These are phyloP conservation scores for Tephrocybe sp. DNA, from an alignment of 768 basidiomycete genomes.

Conservation along the genomic window DNA sequence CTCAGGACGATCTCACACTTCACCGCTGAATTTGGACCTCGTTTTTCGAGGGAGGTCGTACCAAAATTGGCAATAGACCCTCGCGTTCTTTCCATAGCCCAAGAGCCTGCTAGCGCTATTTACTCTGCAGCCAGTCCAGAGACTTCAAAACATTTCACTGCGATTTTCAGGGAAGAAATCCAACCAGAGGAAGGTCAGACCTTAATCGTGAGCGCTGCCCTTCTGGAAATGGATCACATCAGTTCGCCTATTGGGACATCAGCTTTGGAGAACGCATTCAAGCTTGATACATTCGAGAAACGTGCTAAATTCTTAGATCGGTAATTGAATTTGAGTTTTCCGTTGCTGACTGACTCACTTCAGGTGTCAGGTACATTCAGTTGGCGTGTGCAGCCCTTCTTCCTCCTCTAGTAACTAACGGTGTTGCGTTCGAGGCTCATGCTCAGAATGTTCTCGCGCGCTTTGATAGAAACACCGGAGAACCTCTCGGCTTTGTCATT, in stretches of 20 bases:
- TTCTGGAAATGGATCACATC: slow-evolving; percentile 50
- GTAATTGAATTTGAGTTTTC: slow-evolving; percentile 24
- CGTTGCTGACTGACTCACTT: background rate
- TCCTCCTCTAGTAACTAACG: slow-evolving; percentile 50
- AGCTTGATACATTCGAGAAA: slow-evolving; percentile 45
- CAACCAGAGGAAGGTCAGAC: slow-evolving; percentile 36
- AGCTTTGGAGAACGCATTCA: slow-evolving; percentile 44
- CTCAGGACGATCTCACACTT: slow-evolving; percentile 59
- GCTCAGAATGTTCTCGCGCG: slow-evolving; percentile 55
- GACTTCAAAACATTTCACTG: slow-evolving; percentile 50
- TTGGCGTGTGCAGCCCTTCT: slow-evolving; percentile 50
- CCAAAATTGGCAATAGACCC: slow-evolving; percentile 45
- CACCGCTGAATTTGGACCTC: slow-evolving; percentile 54
- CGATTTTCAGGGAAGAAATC: slow-evolving; percentile 44
- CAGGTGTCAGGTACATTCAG: slow-evolving; percentile 39
- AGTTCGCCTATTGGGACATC: slow-evolving; percentile 37
- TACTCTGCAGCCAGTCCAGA: slow-evolving; percentile 41
- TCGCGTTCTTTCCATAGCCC: slow-evolving; percentile 39
- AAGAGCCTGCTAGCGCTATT: slow-evolving; percentile 49
- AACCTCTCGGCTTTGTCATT: slow-evolving; percentile 47
- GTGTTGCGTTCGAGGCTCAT: slow-evolving; percentile 61
- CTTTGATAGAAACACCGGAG: slow-evolving; percentile 38
- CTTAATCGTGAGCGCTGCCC: slow-evolving; percentile 47
- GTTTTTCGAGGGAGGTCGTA: slow-evolving; percentile 48
- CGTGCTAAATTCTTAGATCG: slow-evolving; percentile 43